Conservation (phyloP, 768 basidiomycete genomes). For the Mycena indigotica region DNA sequence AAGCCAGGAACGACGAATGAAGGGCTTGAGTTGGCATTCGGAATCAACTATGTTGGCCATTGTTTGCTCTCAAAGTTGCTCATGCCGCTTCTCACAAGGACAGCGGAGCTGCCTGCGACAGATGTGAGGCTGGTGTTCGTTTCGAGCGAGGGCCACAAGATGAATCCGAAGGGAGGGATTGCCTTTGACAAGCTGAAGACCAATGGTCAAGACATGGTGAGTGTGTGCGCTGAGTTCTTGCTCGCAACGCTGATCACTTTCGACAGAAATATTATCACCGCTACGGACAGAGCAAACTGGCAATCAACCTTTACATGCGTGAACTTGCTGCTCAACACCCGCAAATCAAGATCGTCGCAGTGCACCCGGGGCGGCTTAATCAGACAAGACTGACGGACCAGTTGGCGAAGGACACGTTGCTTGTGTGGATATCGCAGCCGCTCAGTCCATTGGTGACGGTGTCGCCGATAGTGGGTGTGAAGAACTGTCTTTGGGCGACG, state of each 20-base stretch:
- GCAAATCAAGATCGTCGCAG: not conserved
- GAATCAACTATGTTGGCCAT: not conserved
- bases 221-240: not conserved
- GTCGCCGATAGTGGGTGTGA: not conserved
- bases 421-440: not conserved
- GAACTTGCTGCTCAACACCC: not conserved
- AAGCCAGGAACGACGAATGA: not conserved
- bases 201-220: not conserved
- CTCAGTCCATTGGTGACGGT: not conserved
- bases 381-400: not conserved
- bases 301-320: not conserved
- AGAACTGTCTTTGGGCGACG: not conserved
- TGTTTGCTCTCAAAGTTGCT: not conserved
- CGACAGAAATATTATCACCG: not conserved
- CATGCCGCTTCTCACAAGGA: not conserved
- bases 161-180: not conserved
- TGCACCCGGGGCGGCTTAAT: slow-evolving; percentile 1
- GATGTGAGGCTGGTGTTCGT: slow-evolving; percentile 1
- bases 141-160: not conserved
- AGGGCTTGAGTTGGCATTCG: not conserved
- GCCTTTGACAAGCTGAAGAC: not conserved
- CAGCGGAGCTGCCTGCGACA: not conserved
- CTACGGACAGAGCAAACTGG: not conserved
- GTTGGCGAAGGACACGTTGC: not conserved
- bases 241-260: not conserved